Percentiles rank a stretch among this genome's conserved stretches.
Conservation (phyloP, 306 rosid species). For the Castanea crenata region DNA sequence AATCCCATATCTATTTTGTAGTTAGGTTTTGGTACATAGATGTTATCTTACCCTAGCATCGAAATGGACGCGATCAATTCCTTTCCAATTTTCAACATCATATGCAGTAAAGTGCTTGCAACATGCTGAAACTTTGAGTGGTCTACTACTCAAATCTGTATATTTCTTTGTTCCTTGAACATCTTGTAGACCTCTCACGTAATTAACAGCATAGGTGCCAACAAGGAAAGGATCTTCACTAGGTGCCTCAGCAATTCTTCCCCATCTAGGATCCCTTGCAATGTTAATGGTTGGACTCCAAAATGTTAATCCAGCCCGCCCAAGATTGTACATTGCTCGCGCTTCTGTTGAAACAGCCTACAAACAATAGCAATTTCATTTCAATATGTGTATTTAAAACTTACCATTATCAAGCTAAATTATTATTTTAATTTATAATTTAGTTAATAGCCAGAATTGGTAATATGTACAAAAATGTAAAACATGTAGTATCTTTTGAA, state of each 20-base stretch:
- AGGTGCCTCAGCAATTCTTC: slow-evolving; percentile 19
- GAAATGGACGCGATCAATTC: slow-evolving; percentile 18
- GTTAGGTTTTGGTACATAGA: too few species aligned
- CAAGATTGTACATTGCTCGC: too few species aligned
- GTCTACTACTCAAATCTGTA: slow-evolving; percentile 15
- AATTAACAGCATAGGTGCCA: slow-evolving; percentile 9
- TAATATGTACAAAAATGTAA: too few species aligned
- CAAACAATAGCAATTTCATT: too few species aligned
- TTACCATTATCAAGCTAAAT: too few species aligned
- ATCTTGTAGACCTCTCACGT: slow-evolving; percentile 27
- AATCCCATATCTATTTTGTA: too few species aligned
- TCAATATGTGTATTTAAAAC: too few species aligned
- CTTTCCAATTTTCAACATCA: slow-evolving; percentile 15
- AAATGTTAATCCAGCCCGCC: too few species aligned
- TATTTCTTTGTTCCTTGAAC: slow-evolving; percentile 14
- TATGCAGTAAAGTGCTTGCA: slow-evolving; percentile 23
- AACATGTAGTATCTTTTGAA: too few species aligned
- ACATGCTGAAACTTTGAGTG: slow-evolving; percentile 23
- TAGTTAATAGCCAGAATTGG: too few species aligned
- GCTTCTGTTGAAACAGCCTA: too few species aligned
- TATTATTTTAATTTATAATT: too few species aligned
- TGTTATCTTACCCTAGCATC: slow-evolving; percentile 13
- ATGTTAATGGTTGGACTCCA: slow-evolving; percentile 19
- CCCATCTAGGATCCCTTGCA: slow-evolving; percentile 27
- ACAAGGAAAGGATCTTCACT: slow-evolving; percentile 25